Evolutionary conservation across 2,329 filamentous ascomycete genomes (phyloP), one percentile per base, ranked within the genome.

Genomic region (Amauroascus verrucosus): DNA sequence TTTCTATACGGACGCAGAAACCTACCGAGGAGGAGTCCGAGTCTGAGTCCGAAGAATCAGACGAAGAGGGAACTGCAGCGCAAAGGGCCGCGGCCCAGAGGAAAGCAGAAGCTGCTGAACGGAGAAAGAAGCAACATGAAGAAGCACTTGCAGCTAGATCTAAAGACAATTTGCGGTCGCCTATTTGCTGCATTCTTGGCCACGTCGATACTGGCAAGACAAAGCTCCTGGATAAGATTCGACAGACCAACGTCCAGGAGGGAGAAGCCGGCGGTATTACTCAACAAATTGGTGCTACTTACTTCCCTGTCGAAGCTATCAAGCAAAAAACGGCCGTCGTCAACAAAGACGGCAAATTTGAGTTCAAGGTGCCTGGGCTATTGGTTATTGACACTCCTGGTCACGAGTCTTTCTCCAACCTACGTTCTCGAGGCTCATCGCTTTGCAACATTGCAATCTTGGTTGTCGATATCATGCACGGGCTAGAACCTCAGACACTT

Each of bases 121-220:
- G 91, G 65, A 82, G 91, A 64, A 86, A 89, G 72, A 88, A 88
- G 72, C 86, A 89, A 55, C 88, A 95, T 68, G 88, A 96, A 70
- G 91, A 89, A 58, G 93, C 93, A 16, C 72, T 96, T 66, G 90
- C 88, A 43, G 90, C 91, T 47, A 82, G 89, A 57, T 97, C 91
- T 20, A 89, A 87, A 72, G 90, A 98, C 68, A 85, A 98, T 71
- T 81, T 98, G 54, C 88, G 93, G 55, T 97, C 93, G 38, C 93
- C 93, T 51, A 98, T 98, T 72, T 97, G 93, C 79, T 97, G 91
- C 85, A 98, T 98, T 80, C 82, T 98, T 59, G 93, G 93, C 65
- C 93, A 98, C 81, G 93, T 98, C 81, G 93, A 98, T 83, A 98
- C 94, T 44, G 93, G 93, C 70, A 98, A 98, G 77, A 98, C 93